A percentile compares a stretch with the other conserved stretches of the same genome.
Evolutionary conservation across 2,329 filamentous ascomycete genomes (phyloP).

Genomic region (Aspergillus sp.): DNA sequence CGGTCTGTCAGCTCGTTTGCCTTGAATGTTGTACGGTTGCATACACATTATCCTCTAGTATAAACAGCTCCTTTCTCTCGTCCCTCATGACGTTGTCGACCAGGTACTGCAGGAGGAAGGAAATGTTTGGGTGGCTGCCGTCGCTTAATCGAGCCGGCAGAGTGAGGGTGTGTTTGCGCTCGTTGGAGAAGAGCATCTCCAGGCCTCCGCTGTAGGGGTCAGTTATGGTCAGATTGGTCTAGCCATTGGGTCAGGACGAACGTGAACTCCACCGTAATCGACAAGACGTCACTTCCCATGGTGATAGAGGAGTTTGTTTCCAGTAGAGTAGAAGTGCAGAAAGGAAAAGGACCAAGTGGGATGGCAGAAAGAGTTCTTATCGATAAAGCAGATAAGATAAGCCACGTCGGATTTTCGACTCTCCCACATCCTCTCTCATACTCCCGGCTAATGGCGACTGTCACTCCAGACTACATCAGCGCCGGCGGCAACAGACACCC

Average conservation of each 20-base stretch:
- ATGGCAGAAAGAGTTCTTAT: constrained; percentile 18
- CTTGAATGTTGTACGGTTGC: constrained; percentile 30
- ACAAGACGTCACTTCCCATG: constrained; percentile 25
- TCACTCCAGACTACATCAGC: constrained; percentile 50
- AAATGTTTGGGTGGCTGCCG: constrained; percentile 57
- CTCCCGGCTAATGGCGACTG: constrained; percentile 24
- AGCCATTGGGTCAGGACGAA: constrained; percentile 28
- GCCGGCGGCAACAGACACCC: constrained; percentile 86
- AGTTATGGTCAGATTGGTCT: constrained; percentile 3
- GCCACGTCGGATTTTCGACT: constrained; percentile 8
- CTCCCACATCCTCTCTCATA: not conserved
- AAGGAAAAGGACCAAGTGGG: not conserved
- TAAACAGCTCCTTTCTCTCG: constrained; percentile 74
- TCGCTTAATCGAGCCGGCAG: constrained; percentile 56
- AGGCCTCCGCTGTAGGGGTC: constrained; percentile 62
- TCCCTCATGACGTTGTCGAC: constrained; percentile 79
- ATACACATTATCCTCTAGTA: constrained; percentile 80
- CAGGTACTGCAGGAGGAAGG: constrained; percentile 67
- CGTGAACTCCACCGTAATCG: constrained; percentile 67
- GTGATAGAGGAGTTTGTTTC: constrained; percentile 1
- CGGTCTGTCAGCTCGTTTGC: constrained; percentile 11
- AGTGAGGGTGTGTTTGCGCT: constrained; percentile 60
- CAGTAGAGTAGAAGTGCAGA: not conserved
- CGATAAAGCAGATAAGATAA: no score
- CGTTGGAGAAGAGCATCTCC: constrained; percentile 84